phyloP scores from a whole-genome alignment of 83 land plant species.

The Isoetes engelmannii region DNA sequence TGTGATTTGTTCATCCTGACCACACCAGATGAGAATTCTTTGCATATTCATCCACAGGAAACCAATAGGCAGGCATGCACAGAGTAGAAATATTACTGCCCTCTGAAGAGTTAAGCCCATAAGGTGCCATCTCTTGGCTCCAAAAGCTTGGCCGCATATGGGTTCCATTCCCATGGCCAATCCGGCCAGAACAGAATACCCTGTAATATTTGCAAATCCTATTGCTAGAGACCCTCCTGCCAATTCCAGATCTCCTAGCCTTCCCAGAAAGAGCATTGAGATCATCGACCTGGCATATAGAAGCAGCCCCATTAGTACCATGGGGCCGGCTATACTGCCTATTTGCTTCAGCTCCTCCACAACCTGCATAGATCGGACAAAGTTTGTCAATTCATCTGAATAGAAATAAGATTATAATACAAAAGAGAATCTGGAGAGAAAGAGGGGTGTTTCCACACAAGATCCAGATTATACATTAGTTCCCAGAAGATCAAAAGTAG shows the following conservation, averaged over 20 bases:
- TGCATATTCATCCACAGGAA: conserved; percentile 47
- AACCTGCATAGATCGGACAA: background rate
- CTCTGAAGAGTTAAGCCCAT: conserved; percentile 7
- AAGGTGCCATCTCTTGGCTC: background rate
- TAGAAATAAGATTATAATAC: too few species aligned
- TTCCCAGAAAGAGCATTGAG: conserved; percentile 7
- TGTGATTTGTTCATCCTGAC: conserved; percentile 35
- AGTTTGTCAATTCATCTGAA: too few species aligned
- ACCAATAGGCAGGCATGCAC: conserved; percentile 4
- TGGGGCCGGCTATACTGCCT: conserved; percentile 4
- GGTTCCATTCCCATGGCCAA: conserved; percentile 13
- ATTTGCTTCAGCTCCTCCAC: conserved; percentile 5
- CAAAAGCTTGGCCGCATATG: conserved; percentile 9
- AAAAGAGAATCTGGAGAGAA: too few species aligned
- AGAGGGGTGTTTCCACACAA: too few species aligned
- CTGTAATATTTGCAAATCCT: conserved; percentile 7
- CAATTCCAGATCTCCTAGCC: conserved; percentile 7
- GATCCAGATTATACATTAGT: too few species aligned
- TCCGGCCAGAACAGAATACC: conserved; percentile 8
- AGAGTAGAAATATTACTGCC: background rate
- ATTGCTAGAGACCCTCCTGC: conserved; percentile 9
- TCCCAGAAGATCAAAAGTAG: too few species aligned
- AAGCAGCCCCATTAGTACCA: background rate
- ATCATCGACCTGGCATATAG: conserved; percentile 1
- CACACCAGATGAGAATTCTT: conserved; percentile 24